A percentile compares a stretch with the other conserved stretches of the same genome.
phyloP scores from a whole-genome alignment of 495 filamentous ascomycete genomes.

The Wilcoxina mikolae region DNA sequence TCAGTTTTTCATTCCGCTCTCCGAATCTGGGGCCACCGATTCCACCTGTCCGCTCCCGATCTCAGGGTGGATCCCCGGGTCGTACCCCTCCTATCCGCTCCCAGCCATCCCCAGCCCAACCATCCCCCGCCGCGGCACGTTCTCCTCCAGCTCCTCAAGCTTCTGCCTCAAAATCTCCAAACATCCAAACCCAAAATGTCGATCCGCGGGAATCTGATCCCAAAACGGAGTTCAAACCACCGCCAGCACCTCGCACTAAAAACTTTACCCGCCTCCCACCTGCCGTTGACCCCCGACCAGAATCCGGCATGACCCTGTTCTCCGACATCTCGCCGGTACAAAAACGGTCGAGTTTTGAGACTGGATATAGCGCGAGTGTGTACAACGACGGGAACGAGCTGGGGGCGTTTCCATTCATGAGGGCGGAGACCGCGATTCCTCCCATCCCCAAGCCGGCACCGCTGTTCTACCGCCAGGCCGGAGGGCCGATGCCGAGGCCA shows the following conservation, averaged over 20 bases:
- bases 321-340: neutral
- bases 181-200: no score
- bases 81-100: no score
- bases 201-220: no score
- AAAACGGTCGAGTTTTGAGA: constrained; percentile 10
- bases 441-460: constrained; percentile 1
- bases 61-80: no score
- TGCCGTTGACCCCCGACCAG: neutral
- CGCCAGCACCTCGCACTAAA: neutral
- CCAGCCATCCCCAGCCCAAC: no score
- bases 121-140: no score
- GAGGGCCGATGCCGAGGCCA: neutral
- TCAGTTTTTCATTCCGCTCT: constrained; percentile 10
- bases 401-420: neutral
- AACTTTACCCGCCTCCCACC: neutral
- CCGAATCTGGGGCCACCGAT: constrained; percentile 19
- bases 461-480: neutral
- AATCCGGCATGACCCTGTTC: neutral
- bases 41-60: constrained; percentile 1
- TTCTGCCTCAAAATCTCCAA: no score
- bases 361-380: constrained; percentile 18
- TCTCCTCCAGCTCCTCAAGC: no score
- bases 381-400: constrained; percentile 11
- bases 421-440: neutral
- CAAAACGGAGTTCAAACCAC: neutral